Base-by-base conservation (phyloP, 2,329 filamentous ascomycete species). In the Penicillium hesseltinei region DNA sequence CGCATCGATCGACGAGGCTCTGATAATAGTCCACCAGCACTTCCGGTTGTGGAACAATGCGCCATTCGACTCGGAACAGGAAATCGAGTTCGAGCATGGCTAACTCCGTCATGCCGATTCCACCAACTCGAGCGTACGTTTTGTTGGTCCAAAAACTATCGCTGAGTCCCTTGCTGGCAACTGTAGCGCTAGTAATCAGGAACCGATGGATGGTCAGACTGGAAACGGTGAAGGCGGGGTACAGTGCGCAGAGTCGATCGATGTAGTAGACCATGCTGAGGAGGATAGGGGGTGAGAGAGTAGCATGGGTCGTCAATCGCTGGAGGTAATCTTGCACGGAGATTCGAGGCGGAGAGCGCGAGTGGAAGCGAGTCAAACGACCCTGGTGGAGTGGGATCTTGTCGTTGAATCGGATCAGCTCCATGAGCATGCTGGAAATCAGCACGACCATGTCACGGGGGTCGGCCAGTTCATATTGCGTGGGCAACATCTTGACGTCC, bases 191-290 rank as follows among this genome's bases (percentile, higher is more conserved):
- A 2, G 93, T 94, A 65, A 99, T 99, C 10, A 99, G 83, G 70
- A 97, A 99, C 9, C 94, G 92, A 77, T 99, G 94, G 3, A 99
- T 93, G 0, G 94, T 99, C 21, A 99, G 81, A 46, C 91, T 96
- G 72, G 92, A 96, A 66, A 99, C 95, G 29, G 92, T 97, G 74
- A 99, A 99, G 46, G 93, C 90, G 3, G 91, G 89, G 72, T 97
- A 99, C 58, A 96, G 81, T 11, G 90, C 88, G 75, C 93, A 99
- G 23, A 99, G 83, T 33, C 92, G 88, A 77, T 99, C 94, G 69
- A 99, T 97, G 70, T 97, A 99, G 72, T 95, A 99, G 56, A 99
- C 94, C 91, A 99, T 97, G 66, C 92, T 94, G 36, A 99, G 84
- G n/a, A 99, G 82, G 50, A 99, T 88, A 0, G 94, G 93, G 13